Evolutionary conservation across 306 rosid genomes (phyloP).

Genomic region (Dryas alaskensis): DNA sequence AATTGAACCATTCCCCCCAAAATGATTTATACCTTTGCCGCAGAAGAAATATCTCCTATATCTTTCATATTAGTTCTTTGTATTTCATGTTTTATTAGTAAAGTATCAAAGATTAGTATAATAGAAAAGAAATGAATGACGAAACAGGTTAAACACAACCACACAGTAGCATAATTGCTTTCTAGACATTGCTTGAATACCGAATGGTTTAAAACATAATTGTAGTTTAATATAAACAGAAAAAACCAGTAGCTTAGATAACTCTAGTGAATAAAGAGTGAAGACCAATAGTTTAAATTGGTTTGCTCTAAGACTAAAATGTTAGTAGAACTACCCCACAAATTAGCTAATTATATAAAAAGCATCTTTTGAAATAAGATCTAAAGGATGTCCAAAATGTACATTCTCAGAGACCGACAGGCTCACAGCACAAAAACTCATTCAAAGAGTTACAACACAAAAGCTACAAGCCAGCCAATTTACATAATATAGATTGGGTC

Average conservation of each 20-base stretch:
- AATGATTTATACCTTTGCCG: no score
- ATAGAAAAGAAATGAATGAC: no score
- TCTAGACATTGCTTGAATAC: background rate
- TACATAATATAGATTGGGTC: slow-evolving; percentile 34
- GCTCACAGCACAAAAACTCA: background rate
- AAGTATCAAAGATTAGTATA: no score
- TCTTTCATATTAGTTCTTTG: no score
- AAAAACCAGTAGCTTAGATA: background rate
- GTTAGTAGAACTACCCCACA: background rate
- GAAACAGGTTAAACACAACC: no score
- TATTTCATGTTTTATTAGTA: no score
- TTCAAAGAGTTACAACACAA: slow-evolving; percentile 10
- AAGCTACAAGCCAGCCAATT: slow-evolving; percentile 31
- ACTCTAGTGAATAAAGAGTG: no score
- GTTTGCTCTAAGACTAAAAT: slow-evolving; percentile 10
- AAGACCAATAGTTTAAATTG: background rate
- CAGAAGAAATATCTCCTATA: no score
- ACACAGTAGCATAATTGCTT: background rate
- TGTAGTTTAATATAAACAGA: background rate
- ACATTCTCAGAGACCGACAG: slow-evolving; percentile 5
- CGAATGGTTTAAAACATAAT: background rate
- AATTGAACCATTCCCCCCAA: no score
- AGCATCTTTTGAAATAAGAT: background rate
- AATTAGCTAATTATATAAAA: background rate
- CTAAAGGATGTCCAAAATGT: background rate